Base-by-base conservation (phyloP, 768 basidiomycete genomes). In the Polyporus arcularius region DNA sequence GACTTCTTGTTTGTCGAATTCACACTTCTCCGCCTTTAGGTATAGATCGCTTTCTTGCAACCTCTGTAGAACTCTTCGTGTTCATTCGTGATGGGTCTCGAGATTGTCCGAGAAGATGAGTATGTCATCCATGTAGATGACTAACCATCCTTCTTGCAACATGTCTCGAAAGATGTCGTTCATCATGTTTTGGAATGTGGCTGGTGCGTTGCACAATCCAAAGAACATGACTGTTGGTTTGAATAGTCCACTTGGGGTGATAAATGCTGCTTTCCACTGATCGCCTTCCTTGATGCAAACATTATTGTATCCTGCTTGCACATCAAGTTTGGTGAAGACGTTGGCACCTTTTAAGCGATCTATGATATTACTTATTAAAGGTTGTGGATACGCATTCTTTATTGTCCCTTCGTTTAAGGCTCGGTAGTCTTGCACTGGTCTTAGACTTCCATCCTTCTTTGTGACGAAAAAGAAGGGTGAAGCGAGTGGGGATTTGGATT, bases 91-190 rank as follows among this genome's bases (percentile, higher is more conserved):
- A 47, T 47, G 46, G 8, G 49, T 21, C 4, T 55, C 31, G 18
- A 11, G 14, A 4, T 67, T 45, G 1, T 65, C 70, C 43, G 46
- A 61, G 30, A 40, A 68, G 11, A 71, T 66, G 18, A 71, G 39
- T 18, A 81, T 77, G 58, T 82, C 73, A 57, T 80, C 79, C 40
- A 82, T 64, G 62, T 84, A 80, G 47, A 83, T 75, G 0, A 71
- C 63, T 21, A 84, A 73, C 28, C 76, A 71, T 0, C 72, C 72
- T 31, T 57, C 26, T 3, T 66, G 61, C 15, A 80, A 70, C 55
- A 75, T 3, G 40, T 78, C 68, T 7, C 57, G 18, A 42, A 77
- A 70, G 8, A 76, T 55, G 65, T 69, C 65, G 62, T 76, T 71
- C 67, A 74, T 74, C 65, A 74, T 69, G 0, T 45, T 55, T 40